phyloP scores from a whole-genome alignment of 1,284 basidiomycete genomes.

The Takashimella koratensis region DNA sequence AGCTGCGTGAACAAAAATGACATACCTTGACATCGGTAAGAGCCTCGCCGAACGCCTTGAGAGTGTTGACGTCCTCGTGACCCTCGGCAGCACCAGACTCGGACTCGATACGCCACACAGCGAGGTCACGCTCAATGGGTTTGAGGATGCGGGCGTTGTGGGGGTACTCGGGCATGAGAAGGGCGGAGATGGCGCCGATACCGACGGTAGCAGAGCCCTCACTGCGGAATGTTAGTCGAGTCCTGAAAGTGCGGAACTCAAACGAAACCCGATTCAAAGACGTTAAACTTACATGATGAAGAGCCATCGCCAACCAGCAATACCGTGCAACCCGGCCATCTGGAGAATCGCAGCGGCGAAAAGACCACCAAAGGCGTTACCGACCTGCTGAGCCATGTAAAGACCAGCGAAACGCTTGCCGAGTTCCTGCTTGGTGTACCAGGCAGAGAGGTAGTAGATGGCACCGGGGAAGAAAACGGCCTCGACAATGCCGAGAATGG shows the following conservation, averaged over 20 bases:
- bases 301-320: slow-evolving; percentile 16
- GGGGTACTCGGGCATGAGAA: slow-evolving; percentile 33
- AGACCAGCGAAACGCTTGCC: slow-evolving; percentile 17
- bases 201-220: slow-evolving; percentile 28
- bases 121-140: slow-evolving; percentile 27
- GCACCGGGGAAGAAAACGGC: slow-evolving; percentile 24
- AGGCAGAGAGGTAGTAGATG: slow-evolving; percentile 18
- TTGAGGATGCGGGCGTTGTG: slow-evolving; percentile 28
- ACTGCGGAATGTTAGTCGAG: background rate
- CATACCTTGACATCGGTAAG: slow-evolving; percentile 30
- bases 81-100: slow-evolving; percentile 33
- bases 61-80: slow-evolving; percentile 16
- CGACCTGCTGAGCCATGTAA: slow-evolving; percentile 16
- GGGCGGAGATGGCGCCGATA: slow-evolving; percentile 16
- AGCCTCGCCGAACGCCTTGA: slow-evolving; percentile 15
- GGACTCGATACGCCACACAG: slow-evolving; percentile 33
- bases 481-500: slow-evolving; percentile 24
- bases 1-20: too few relatives aligned
- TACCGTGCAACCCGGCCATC: slow-evolving; percentile 7
- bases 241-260: too few relatives aligned
- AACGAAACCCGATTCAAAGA: background rate
- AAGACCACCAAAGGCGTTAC: slow-evolving; percentile 17
- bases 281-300: slow-evolving; percentile 15
- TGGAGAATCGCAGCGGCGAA: slow-evolving; percentile 17
- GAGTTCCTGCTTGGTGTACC: slow-evolving; percentile 20